A percentile compares a stretch with the other conserved stretches of the same genome.
Conservation (phyloP, 805 yeast species). For the Candida arabinofermentans region DNA sequence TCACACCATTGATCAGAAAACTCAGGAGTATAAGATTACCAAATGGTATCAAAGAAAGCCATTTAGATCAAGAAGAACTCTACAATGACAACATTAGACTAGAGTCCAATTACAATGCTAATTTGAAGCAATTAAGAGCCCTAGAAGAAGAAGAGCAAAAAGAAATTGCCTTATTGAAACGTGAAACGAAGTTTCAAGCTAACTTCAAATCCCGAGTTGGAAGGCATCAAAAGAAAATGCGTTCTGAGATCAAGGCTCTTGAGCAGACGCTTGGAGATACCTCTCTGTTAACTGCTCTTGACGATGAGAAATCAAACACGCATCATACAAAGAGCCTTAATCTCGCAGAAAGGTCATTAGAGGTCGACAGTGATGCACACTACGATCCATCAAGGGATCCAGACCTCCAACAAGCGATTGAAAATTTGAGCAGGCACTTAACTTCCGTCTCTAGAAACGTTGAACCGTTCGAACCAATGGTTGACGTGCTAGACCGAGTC, state of each 20-base stretch:
- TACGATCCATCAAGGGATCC: constrained; percentile 16
- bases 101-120: constrained; percentile 23
- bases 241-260: constrained; percentile 10
- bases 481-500: constrained; percentile 14
- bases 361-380: neutral
- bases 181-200: constrained; percentile 18
- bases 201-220: constrained; percentile 15
- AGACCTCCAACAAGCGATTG: constrained; percentile 8
- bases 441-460: constrained; percentile 14
- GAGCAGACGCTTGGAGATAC: constrained; percentile 2
- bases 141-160: constrained; percentile 19
- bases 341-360: neutral
- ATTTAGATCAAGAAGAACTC: constrained; percentile 24
- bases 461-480: constrained; percentile 13
- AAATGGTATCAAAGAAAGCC: constrained; percentile 18
- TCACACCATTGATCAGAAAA: constrained; percentile 20
- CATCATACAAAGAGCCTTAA: constrained; percentile 4
- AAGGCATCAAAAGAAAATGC: constrained; percentile 12
- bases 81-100: constrained; percentile 20
- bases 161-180: constrained; percentile 16
- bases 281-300: neutral
- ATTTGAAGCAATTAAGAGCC: constrained; percentile 24
- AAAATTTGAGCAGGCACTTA: constrained; percentile 9
- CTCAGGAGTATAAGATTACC: constrained; percentile 24
- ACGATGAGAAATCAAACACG: neutral